Evolutionary conservation across 2,329 filamentous ascomycete genomes (phyloP), one percentile per base, ranked within the genome.

Genomic region (Cordyceps cateniannulata): DNA sequence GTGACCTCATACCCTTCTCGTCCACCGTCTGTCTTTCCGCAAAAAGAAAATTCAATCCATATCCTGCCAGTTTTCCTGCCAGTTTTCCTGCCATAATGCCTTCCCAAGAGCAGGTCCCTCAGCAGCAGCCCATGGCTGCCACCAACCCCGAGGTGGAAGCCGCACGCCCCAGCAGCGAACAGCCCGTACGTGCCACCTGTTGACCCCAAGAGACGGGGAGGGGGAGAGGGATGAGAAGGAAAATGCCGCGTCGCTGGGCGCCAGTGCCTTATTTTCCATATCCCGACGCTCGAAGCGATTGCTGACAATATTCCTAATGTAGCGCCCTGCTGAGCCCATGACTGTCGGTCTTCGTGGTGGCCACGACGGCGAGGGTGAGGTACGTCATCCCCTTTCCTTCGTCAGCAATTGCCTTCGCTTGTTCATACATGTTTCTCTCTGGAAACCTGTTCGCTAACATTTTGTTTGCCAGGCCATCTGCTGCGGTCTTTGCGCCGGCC

Each of bases 401-500:
- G 20, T 14, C 45, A 18, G 22, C 10, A 14, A 9, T 14, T 20
- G 3, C 9, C 18, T 9, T 16, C 12, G 1, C 8, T 12, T 22
- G 7, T 18, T 24, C n/a, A 8, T 9, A 5, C 10, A 1, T 8
- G 12, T 8, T 35, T 0, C 5, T 7, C 5, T 35, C 18, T 32
- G 5, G 4, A 47, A 40, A 4, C 6, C 8, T 10, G 1, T 40
- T 12, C 52, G 50, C 63, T 65, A 48, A 65, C 32, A 1, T 50
- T 49, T 12, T 48, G 10, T 12, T 47, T 48, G 40, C 16, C 18
- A 76, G 74, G 74, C 73, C 16, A 65, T 76, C 52, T 76, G 74
- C 68, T 76, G 74, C 60, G 74, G 74, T 29, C 67, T 76, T 55
- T 76, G 74, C 60, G 73, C 74, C 6, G 74, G 74, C 24, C 67